Evolutionary conservation across 805 yeast genomes (phyloP), one percentile per base, ranked within the genome.

Genomic region (Ogataea trehaloabstinens): DNA sequence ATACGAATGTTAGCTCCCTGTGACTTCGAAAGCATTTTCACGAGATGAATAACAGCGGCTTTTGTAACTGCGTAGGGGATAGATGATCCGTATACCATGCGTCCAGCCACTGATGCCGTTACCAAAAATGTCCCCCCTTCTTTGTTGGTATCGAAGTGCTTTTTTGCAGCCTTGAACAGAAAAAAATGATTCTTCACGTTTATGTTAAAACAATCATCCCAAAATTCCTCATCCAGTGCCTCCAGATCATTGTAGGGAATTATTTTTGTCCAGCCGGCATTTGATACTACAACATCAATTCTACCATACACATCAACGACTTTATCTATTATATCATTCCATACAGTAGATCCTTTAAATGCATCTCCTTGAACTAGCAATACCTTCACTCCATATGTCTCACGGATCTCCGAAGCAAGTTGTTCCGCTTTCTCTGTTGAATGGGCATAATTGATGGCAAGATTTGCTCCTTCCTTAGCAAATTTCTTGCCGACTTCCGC

Each of bases 241-340:
- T 61, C 64, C 28, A 64, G 44, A 35, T 63, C 62, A 12, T 51
- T 49, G 40, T 53, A 53, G 11, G 65, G 58, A 12, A 60, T 48
- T 28, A 59, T 46, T 35, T 61, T 53, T 10, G 69, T 64, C 66
- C 67, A 64, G 3, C 68, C 68, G 6, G 65, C 67, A 42, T 64
- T 64, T 11, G 68, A 63, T 11, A 64, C 49, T 17, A 64, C 66
- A 20, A 69, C 67, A 40, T 66, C 68, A 13, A 69, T 47, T 12
- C 53, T 41, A 7, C 61, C 62, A 19, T 61, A 52, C 16, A 46
- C 45, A 18, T 35, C 48, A 10, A 52, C 52, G 4, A 63, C 55
- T 12, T 50, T 54, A 2, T 31, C 42, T 3, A 69, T 60, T 11
- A 43, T 46, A n/a, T 11, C 31, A 3, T 29, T 31, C 42, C 42